phyloP scores from a whole-genome alignment of 2,329 filamentous ascomycete genomes.

The Talaromyces sp. region DNA sequence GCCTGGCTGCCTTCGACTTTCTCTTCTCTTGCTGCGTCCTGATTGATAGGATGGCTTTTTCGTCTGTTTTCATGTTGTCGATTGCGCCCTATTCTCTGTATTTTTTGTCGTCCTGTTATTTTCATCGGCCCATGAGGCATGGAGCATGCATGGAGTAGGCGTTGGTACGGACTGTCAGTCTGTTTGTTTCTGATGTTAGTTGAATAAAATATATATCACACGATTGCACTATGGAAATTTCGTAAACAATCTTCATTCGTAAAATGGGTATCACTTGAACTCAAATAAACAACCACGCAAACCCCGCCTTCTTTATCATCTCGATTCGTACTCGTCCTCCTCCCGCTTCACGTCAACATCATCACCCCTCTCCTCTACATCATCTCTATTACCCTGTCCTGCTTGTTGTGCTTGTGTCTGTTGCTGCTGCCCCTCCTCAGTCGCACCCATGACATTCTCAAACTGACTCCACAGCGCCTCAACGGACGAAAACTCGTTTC shows the following conservation, averaged over 20 bases:
- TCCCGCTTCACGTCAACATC: background rate
- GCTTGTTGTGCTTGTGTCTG: slow-evolving; percentile 18
- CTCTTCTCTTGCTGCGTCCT: background rate
- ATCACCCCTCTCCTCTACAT: slow-evolving; percentile 4
- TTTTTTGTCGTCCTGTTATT: slow-evolving; percentile 1
- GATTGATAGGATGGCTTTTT: background rate
- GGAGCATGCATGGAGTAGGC: slow-evolving; percentile 12
- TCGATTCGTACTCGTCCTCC: slow-evolving; percentile 17
- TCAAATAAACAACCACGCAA: background rate
- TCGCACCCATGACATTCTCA: slow-evolving; percentile 83
- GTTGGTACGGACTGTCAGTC: slow-evolving; percentile 4
- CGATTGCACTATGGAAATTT: background rate
- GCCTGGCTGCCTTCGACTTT: slow-evolving; percentile 17
- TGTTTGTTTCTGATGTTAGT: slow-evolving; percentile 18
- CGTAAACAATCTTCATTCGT: background rate
- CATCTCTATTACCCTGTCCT: slow-evolving; percentile 19
- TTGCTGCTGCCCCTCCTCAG: slow-evolving; percentile 38
- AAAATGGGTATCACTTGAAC: slow-evolving; percentile 1
- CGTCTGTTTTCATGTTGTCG: background rate
- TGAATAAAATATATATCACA: slow-evolving; percentile 3
- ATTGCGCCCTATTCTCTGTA: slow-evolving; percentile 1
- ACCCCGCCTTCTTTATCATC: background rate
- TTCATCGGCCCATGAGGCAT: slow-evolving; percentile 6
- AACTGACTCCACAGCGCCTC: slow-evolving; percentile 97
- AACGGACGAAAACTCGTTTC: slow-evolving; percentile 95